Base-by-base conservation (phyloP, 495 filamentous ascomycete species). In the Pyronema domesticum region DNA sequence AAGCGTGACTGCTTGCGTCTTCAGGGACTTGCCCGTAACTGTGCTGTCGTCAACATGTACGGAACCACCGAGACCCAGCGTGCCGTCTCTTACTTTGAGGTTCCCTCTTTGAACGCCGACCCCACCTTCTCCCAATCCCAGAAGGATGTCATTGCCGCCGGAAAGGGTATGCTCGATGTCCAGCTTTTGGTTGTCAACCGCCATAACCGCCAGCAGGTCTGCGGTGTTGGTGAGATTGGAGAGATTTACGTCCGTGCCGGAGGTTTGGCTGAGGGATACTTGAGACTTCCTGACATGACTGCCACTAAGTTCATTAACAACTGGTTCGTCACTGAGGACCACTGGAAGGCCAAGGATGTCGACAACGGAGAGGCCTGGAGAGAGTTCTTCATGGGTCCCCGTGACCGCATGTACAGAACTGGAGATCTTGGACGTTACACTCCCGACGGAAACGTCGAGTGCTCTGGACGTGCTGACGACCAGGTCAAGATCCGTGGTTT, bases 401-500 rank as follows among this genome's bases (percentile, higher is more conserved):
- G 89, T 56, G 89, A 98, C 69, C 73, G 91, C 14, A 67, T 98
- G 34, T 95, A 98, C 65, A 71, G 83, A 6, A 86, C 78, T 35
- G 88, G 86, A 23, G 86, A 94, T 66, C 70, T 94, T 1, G 88
- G 86, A 8, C 69, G 80, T 13, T 93, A 85, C 57, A 76, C 77
- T 39, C 75, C 79, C 3, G 74, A 81, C 48, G 91, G 89, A 39
- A 79, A 81, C 58, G 80, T 85, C 33, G 81, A 83, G 58, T 82
- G 78, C 60, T 75, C 77, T 23, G 89, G 89, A 15, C 78, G 91
- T 48, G 83, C 79, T 8, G 91, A 98, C 62, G 76, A 86, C 60
- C 91, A 96, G 61, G 83, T 94, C 65, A 95, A 95, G 71, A 94
- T 96, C 58, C 82, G 89, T 49, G 89, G 89, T 5, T 95, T 96